Conservation (phyloP, 2,329 filamentous ascomycete species). For the Claviceps monticola region DNA sequence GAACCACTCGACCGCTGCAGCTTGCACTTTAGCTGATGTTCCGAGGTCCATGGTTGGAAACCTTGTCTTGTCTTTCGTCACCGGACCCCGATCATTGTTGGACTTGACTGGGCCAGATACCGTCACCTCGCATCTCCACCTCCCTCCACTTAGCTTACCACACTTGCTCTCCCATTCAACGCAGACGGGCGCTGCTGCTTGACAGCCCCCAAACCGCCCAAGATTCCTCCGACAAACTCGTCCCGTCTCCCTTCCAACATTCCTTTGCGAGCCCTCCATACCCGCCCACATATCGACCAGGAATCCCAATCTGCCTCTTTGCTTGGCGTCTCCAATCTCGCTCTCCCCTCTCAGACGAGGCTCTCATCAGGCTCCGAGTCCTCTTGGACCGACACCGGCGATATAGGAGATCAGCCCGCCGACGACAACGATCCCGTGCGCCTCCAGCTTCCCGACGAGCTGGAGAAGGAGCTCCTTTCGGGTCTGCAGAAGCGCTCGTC, state of each 20-base stretch:
- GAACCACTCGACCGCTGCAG: constrained; percentile 3
- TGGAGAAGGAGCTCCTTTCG: constrained; percentile 48
- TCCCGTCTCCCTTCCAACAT: constrained; percentile 70
- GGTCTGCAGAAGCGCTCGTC: constrained; percentile 31
- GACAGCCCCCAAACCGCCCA: constrained; percentile 66
- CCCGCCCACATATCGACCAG: constrained; percentile 22
- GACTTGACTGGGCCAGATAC: constrained; percentile 15
- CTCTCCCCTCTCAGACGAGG: constrained; percentile 32
- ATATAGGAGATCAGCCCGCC: constrained; percentile 81
- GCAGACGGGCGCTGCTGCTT: constrained; percentile 58
- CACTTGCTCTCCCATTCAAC: constrained; percentile 21
- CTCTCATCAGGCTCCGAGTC: constrained; percentile 47
- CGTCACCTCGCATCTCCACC: constrained; percentile 9
- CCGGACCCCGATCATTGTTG: constrained; percentile 16
- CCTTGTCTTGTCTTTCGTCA: constrained; percentile 13
- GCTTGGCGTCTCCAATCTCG: constrained; percentile 17
- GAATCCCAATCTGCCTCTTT: constrained; percentile 26
- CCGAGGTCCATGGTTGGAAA: constrained; percentile 5
- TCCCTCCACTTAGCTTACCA: constrained; percentile 15
- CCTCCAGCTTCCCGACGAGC: constrained; percentile 50
- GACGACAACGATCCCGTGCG: constrained; percentile 72
- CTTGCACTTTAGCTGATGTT: neutral
- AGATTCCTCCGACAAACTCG: constrained; percentile 64
- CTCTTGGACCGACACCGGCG: constrained; percentile 87
- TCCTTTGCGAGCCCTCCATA: constrained; percentile 62